Evolutionary conservation across 805 yeast species (phyloP), one percentile per base, ranked within the genome.

Genomic region (Spathaspora girioi): DNA sequence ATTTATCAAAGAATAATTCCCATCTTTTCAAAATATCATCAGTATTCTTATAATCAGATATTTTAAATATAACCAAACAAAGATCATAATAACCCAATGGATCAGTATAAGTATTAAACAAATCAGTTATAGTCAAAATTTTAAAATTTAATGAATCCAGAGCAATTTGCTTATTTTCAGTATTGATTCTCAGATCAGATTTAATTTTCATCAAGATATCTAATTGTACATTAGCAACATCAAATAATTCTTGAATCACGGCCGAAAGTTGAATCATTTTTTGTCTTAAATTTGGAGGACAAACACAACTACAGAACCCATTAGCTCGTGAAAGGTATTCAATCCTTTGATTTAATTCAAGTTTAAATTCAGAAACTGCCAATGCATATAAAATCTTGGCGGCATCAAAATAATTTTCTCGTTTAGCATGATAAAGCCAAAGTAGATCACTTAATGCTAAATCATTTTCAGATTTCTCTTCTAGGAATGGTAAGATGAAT

Each of bases 251-350:
- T 57, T 83, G 86, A 38, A 92, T 86, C 59, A 79, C 74, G 10
- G 83, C 75, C 1, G 89, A 78, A 51, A 93, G 72, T 59, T 82
- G 83, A 27, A 85, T 81, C 79, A 90, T 85, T 54, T 84, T 83
- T 60, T 88, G 96, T 58, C 93, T 79, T 61, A 85, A 77, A 52
- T 78, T 80, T 29, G 93, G 89, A 23, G 93, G 87, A 55, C 91
- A 83, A 44, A 80, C 83, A 66, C 96, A 87, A 63, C 89, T 89
- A 66, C 96, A 87, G 72, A 89, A 91, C 2, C 97, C 97, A 66
- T 87, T 87, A 1, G 97, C 97, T 58, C 97, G 80, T 1, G 97
- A 89, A 50, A 94, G 74, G 64, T 80, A 90, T 67, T 92, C 97
- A 43, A 93, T 86, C 64, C 99, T 80, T 60, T 86, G 85, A 38